These are phyloP conservation scores for Porcisia deanei DNA, from an alignment of 208 protist species.

Conservation along the genomic window DNA sequence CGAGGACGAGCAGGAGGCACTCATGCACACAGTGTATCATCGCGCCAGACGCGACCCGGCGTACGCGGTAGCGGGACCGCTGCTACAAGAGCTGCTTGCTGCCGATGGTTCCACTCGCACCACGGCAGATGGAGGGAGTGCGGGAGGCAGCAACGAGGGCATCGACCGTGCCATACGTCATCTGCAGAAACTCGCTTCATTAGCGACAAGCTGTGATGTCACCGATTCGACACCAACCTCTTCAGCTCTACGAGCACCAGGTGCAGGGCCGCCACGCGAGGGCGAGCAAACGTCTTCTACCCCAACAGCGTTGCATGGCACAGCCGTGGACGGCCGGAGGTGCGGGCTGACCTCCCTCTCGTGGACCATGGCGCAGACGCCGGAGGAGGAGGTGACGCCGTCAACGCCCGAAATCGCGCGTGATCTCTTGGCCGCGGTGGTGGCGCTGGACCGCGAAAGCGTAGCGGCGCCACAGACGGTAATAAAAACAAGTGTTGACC, in stretches of 20 bases:
- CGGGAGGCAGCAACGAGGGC: not conserved
- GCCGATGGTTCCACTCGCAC: not conserved
- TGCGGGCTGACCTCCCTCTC: not conserved
- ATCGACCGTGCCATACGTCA: slow-evolving; percentile 3
- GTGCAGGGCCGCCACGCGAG: not conserved
- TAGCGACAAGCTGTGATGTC: not conserved
- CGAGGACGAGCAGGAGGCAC: slow-evolving; percentile 21
- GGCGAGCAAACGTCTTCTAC: not conserved
- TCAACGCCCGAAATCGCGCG: slow-evolving; percentile 17
- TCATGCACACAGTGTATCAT: slow-evolving; percentile 28
- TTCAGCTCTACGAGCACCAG: not conserved
- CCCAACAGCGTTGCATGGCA: not conserved
- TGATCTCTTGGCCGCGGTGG: slow-evolving; percentile 18
- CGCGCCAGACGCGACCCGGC: slow-evolving; percentile 17
- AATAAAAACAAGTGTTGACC: not conserved
- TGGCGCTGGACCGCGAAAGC: slow-evolving; percentile 26
- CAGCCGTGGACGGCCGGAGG: not conserved
- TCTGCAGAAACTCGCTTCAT: slow-evolving; percentile 12
- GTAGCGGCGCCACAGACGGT: not conserved
- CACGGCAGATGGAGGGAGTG: not conserved
- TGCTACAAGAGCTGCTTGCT: slow-evolving; percentile 33
- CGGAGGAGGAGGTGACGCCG: not conserved
- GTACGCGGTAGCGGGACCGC: slow-evolving; percentile 29
- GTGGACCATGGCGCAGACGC: not conserved
- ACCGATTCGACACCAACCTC: not conserved